Base-by-base conservation (phyloP, 768 basidiomycete genomes). In the Vararia minispora region DNA sequence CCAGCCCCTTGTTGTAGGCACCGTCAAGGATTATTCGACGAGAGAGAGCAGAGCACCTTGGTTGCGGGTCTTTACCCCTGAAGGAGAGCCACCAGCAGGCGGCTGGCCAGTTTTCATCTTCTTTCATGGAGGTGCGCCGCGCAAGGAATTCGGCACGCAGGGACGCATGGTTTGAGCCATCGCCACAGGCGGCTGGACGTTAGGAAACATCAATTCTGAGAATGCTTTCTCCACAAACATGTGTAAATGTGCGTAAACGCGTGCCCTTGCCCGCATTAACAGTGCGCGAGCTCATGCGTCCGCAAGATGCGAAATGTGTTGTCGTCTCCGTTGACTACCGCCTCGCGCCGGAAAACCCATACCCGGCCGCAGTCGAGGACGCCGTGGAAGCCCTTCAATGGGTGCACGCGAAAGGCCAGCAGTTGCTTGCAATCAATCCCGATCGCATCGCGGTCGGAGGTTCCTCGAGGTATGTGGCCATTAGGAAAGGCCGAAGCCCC, bases 101-200 rank as follows among this genome's bases (percentile, higher is more conserved):
- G 82, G 82, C 13, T 84, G 82, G 82, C 80, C 80, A 0, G 69
- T 74, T 2, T 71, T 84, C 43, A 66, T 82, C 30, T 85, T 69
- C 65, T 82, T 76, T 52, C 83, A 84, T 45, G 83, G 83, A 37
- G 82, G 81, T 72, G 43, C 39, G 66, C 38, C 10, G 14, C 34
- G 34, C 20, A 31, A 8, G 11, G 16, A 6, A 11, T 23, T n/a
- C 4, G 9, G 31, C 20, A 20, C 9, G 7, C 10, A 22, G 13
- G 7, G 14, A 10, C 12, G n/a, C 23, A n/a, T 34, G 8, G 10
- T 22, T 22, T n/a, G 34, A 14, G 16, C 4, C 17, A 16, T 9
- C 9, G 11, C 29, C 11, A 5, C 47, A 79, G 82, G 83, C 28
- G 83, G 83, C 24, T 84, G 83, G 83, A 82, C 80, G 0, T 61